Evolutionary conservation across 495 filamentous ascomycete species (phyloP), one percentile per base, ranked within the genome.

Genomic region (Hyaloscypha hepaticicola): DNA sequence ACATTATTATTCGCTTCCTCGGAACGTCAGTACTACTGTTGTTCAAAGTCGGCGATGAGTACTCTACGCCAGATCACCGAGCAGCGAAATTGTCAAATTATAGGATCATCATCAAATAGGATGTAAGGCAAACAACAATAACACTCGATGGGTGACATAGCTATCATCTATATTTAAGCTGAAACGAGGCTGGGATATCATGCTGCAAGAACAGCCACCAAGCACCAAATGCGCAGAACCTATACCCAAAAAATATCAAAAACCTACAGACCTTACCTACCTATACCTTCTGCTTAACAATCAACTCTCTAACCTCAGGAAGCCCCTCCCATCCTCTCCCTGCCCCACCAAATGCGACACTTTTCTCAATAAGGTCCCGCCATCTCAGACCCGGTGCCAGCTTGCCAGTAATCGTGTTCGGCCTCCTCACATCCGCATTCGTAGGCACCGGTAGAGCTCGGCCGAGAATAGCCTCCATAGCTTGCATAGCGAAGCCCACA

Each of bases 401-500:
- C 38, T 72, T 72, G 16, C 70, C 70, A 21, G 70, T 72, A 59
- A 72, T 72, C 21, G 70, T 72, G 27, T 72, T 72, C 16, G 70
- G 70, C 14, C 70, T 29, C 50, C 67, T 65, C 1, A 72, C 70
- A 66, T 70, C 65, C 21, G 70, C 70, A 58, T 72, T 72, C 26
- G 67, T 70, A 26, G 70, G 65, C 14, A 72, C 62, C n/a, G 70
- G 67, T 14, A 72, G 55, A 24, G 70, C 70, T 14, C 70, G 29
- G 14, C 70, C 70, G 28, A 72, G 59, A 12, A 72, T 21, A 9
- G 70, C 70, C 48, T 72, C 70, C 70, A 72, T 72, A 21, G 70
- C 70, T 48, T 72, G 70, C 70, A 72, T 69, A 12, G 70, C 70
- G 29, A 72, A 72, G 16, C 70, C 70, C 0, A 72, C 70, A 14